Evolutionary conservation across 1,284 basidiomycete genomes (phyloP), one percentile per base, ranked within the genome.

Genomic region (Sporisorium graminicola): DNA sequence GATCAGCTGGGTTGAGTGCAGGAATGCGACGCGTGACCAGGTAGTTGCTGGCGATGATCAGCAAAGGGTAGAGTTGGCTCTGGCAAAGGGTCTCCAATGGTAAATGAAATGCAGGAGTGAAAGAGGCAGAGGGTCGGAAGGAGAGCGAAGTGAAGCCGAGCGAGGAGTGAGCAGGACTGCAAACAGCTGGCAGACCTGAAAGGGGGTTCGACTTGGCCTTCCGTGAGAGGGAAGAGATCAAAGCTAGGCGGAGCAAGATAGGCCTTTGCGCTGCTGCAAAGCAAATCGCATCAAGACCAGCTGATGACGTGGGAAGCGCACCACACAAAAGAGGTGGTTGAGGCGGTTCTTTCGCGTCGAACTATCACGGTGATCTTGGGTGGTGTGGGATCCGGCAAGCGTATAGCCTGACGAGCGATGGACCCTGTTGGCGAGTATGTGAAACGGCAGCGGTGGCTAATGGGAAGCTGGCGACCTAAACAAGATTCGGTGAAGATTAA

Each of bases 391-490:
- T 40, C 37, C 37, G 37, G 37, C 16, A 40, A 40, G 37, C 18
- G 18, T 43, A 43, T 20, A 43, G 40, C 40, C 40, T 43, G n/a
- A 43, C 40, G 40, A 43, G 40, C 40, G n/a, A n/a, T 20, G 40
- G 40, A 43, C n/a, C 40, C 40, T 43, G 8, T 43, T 13, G 50
- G 22, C 12, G 33, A 24, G 50, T 2, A 8, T 37, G 50, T 52
- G 50, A 52, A 52, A 52, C 50, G 33, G 50, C 50, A 52, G 20
- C 50, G 20, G 26, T 14, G 7, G 14, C 2, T 18, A 43, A 10
- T 43, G n/a, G n/a, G 2, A 33, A 1, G 54, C 27, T 55, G 54
- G 54, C 27, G 54, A 55, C 42, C 29, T 26, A 37, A 43, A 40
- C 37, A 40, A 40, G 37, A 18, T 40, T 40, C 1, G 13, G 14